Percentiles rank a stretch among this genome's conserved stretches.
These are phyloP conservation scores for Syncephalastrum monosporum DNA, from an alignment of 371 early-diverging fungal genomes.

Conservation along the genomic window DNA sequence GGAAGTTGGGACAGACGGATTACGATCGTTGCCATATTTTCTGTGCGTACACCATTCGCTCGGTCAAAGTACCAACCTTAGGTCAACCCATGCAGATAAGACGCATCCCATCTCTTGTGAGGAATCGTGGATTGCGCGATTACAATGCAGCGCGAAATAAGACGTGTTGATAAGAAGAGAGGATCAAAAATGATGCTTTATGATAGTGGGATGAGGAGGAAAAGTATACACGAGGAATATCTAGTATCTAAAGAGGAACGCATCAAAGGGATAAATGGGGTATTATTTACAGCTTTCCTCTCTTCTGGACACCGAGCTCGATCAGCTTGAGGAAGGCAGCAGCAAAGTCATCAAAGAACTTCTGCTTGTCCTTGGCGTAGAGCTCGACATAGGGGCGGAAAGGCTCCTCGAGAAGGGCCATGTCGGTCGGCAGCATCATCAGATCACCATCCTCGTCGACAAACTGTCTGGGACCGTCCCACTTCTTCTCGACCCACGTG, in stretches of 20 bases:
- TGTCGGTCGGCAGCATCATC: conserved; percentile 91
- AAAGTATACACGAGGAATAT: neutral
- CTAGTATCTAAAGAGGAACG: neutral
- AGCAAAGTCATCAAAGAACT: conserved; percentile 81
- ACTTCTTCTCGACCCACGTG: conserved; percentile 70
- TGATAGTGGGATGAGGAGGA: too few species aligned
- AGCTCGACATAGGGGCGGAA: conserved; percentile 75
- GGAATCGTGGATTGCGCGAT: too few species aligned
- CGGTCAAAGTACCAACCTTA: too few species aligned
- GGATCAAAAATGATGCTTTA: too few species aligned
- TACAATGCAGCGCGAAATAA: too few species aligned
- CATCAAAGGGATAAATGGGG: conserved; percentile 6
- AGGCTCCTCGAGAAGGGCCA: conserved; percentile 67
- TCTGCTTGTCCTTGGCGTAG: conserved; percentile 77
- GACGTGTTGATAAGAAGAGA: too few species aligned
- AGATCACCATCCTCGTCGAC: conserved; percentile 64
- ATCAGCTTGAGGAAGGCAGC: conserved; percentile 77
- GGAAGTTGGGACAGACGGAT: too few species aligned
- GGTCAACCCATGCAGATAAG: too few species aligned
- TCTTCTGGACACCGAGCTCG: conserved; percentile 73
- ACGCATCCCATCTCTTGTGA: too few species aligned
- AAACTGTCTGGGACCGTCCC: conserved; percentile 76
- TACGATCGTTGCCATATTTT: too few species aligned
- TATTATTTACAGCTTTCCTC: conserved; percentile 43
- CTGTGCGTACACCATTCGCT: too few species aligned